Percentiles rank a stretch among this genome's conserved stretches.
Evolutionary conservation across 345 rosid genomes (phyloP).

Genomic region (Heritiera littoralis): DNA sequence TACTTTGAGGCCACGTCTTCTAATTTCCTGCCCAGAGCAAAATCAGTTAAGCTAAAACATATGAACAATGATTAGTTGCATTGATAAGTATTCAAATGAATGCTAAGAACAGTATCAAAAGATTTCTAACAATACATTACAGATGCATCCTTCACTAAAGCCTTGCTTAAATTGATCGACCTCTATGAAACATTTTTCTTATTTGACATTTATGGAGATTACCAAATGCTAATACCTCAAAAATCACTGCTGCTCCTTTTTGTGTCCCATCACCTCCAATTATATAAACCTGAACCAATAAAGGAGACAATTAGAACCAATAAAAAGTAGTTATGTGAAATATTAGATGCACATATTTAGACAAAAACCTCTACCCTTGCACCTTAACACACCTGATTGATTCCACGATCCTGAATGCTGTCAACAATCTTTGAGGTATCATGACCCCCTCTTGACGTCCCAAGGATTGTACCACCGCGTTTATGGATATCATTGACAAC

Average conservation of each 20-base stretch:
- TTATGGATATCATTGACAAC: conserved; percentile 84
- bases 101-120: conserved; percentile 1
- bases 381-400: conserved; percentile 63
- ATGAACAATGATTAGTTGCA: background rate
- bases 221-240: conserved; percentile 49
- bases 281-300: conserved; percentile 60
- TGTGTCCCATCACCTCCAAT: conserved; percentile 91
- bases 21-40: conserved; percentile 61
- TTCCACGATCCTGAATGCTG: conserved; percentile 90
- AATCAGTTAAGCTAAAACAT: conserved; percentile 1
- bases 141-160: background rate
- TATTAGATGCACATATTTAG: background rate
- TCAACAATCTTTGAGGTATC: conserved; percentile 80
- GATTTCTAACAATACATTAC: background rate
- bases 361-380: background rate
- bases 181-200: background rate
- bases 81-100: conserved; percentile 14
- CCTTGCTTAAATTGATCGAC: conserved; percentile 9
- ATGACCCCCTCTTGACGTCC: conserved; percentile 86
- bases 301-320: conserved; percentile 17
- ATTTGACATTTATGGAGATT: background rate
- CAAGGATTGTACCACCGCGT: conserved; percentile 87
- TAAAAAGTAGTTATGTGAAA: conserved; percentile 1
- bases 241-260: conserved; percentile 67
- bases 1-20: conserved; percentile 76